Base-by-base conservation (phyloP, 495 filamentous ascomycete genomes). In the Thozetella sp. region DNA sequence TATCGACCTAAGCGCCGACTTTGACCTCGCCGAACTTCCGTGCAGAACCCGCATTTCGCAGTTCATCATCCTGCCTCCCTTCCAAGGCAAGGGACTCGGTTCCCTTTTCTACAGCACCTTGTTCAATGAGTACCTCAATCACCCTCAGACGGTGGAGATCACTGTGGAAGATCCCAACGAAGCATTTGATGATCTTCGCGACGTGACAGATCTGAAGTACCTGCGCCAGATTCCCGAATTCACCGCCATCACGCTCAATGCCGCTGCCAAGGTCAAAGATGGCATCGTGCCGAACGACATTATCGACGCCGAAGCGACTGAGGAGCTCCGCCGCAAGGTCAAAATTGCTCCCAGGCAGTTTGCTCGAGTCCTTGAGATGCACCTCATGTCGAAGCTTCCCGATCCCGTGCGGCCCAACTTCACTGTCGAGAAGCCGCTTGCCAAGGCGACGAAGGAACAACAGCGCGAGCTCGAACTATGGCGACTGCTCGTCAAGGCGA, bases 91-190 rank as follows among this genome's bases (percentile, higher is more conserved):
- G 52, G 91, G 91, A 20, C 86, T 95, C 61, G 95, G 96, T 51
- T 83, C 86, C 17, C 79, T 86, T 45, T 85, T 99, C 55, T 99
- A 97, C 79, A 85, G 84, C 55, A 80, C 86, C 34, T 90, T 98
- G 64, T 89, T 90, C 62, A 69, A 78, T 0, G 73, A 83, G 59
- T 90, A 90, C 67, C 78, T 87, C 58, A 70, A 79, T 23, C 81
- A 88, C 51, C 63, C 83, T 0, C 82, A 84, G 22, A 86, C 90
- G 25, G 76, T 83, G 51, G 95, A 99, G 71, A 81, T 99, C 63
- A 95, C 94, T 0, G 91, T 99, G 20, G 95, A 99, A 74, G 93
- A 98, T 65, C 95, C 95, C 0, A 97, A 93, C 66, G 93, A 98
- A 69, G 87, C 88, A 15, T 99, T 99, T 64, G 93, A 97, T 70